phyloP scores from a whole-genome alignment of 2,329 filamentous ascomycete species.

The Nemania diffusa region DNA sequence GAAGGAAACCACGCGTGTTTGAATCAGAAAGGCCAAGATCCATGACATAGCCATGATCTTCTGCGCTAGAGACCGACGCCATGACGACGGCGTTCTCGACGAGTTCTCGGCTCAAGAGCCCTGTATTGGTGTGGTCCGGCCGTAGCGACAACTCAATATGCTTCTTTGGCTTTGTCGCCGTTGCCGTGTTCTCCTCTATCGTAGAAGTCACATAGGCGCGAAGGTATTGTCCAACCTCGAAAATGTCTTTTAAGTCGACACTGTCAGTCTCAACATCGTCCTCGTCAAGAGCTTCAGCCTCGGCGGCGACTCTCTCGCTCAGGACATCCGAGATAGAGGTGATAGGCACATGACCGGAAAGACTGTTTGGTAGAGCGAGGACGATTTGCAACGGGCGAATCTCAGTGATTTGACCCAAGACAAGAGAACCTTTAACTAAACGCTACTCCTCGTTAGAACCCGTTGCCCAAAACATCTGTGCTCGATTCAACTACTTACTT shows the following conservation, averaged over 20 bases:
- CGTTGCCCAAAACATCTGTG: not conserved
- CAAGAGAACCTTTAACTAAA: slow-evolving; percentile 83
- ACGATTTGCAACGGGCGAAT: slow-evolving; percentile 84
- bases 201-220: slow-evolving; percentile 85
- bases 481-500: slow-evolving; percentile 65
- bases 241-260: slow-evolving; percentile 79
- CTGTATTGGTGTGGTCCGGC: slow-evolving; percentile 80
- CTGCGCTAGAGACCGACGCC: slow-evolving; percentile 88
- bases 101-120: slow-evolving; percentile 77
- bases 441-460: slow-evolving; percentile 74
- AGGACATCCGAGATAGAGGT: slow-evolving; percentile 89
- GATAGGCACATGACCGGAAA: slow-evolving; percentile 88
- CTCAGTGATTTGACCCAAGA: slow-evolving; percentile 85
- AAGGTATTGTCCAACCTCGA: slow-evolving; percentile 86
- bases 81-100: slow-evolving; percentile 82
- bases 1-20: slow-evolving; percentile 82
- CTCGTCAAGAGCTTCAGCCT: slow-evolving; percentile 67
- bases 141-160: slow-evolving; percentile 89
- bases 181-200: slow-evolving; percentile 67
- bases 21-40: slow-evolving; percentile 80
- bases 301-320: slow-evolving; percentile 78
- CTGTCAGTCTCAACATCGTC: slow-evolving; percentile 67
- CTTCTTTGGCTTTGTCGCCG: slow-evolving; percentile 73
- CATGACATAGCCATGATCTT: slow-evolving; percentile 96
- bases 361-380: slow-evolving; percentile 89